Conservation (phyloP, 108 stramenopile species). For the Aurantiochytrium sp. region DNA sequence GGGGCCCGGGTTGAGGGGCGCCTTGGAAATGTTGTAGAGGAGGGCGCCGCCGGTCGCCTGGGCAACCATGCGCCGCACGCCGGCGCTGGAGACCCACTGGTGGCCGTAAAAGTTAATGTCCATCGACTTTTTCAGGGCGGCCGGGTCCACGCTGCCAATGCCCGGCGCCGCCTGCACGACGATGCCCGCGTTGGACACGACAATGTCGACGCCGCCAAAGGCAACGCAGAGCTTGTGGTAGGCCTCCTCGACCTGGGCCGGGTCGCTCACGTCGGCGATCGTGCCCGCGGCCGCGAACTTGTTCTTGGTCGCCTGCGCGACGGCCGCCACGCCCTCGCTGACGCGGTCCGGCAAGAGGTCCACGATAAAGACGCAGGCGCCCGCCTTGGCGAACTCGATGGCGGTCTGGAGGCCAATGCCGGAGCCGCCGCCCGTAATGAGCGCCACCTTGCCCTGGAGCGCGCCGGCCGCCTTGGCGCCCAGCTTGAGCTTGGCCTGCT, state of each 20-base stretch:
- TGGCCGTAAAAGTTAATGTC: constrained; percentile 12
- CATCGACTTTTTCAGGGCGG: neutral
- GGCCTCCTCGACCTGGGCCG: constrained; percentile 15
- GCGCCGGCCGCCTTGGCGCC: neutral
- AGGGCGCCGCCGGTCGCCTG: neutral
- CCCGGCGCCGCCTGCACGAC: constrained; percentile 23
- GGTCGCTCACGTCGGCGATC: neutral
- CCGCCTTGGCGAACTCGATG: neutral
- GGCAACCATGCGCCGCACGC: constrained; percentile 16
- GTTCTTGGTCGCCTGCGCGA: neutral
- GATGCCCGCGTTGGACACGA: neutral
- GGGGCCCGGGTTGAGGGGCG: constrained; percentile 18
- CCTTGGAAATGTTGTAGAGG: constrained; percentile 26
- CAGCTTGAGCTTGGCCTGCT: constrained; percentile 34
- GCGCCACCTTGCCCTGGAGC: neutral
- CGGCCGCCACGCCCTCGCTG: neutral
- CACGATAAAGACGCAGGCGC: constrained; percentile 13
- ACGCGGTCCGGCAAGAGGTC: neutral
- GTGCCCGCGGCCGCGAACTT: neutral
- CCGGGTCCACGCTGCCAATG: neutral
- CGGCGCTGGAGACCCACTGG: constrained; percentile 6
- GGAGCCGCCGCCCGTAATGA: constrained; percentile 16
- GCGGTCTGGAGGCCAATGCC: constrained; percentile 24
- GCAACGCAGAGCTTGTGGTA: neutral
- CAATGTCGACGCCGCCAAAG: constrained; percentile 7